phyloP scores from a whole-genome alignment of 2,329 filamentous ascomycete genomes.

The Helminthosporium solani region DNA sequence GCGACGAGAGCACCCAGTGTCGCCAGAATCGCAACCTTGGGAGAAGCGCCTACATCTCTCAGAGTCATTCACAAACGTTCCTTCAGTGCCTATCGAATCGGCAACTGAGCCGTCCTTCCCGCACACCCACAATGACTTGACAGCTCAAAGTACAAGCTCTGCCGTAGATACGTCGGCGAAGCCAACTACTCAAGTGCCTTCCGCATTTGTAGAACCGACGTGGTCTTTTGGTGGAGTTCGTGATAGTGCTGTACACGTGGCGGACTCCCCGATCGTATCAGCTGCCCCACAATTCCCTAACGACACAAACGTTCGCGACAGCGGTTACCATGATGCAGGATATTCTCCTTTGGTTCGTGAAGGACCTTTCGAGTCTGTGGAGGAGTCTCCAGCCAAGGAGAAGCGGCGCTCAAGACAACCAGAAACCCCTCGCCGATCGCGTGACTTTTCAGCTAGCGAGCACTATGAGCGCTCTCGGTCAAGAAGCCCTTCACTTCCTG shows the following conservation, averaged over 20 bases:
- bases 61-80: constrained; percentile 12
- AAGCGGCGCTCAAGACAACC: constrained; percentile 25
- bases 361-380: constrained; percentile 16
- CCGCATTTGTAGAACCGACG: constrained; percentile 25
- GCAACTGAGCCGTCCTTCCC: constrained; percentile 2
- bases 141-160: constrained; percentile 1
- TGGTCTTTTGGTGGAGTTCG: constrained; percentile 45
- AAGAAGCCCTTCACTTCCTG: constrained; percentile 32
- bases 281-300: constrained; percentile 25
- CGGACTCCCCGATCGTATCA: constrained; percentile 45
- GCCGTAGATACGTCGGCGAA: not conserved
- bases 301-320: constrained; percentile 42
- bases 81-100: constrained; percentile 9
- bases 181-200: constrained; percentile 9
- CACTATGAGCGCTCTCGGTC: constrained; percentile 9
- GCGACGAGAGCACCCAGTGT: constrained; percentile 36
- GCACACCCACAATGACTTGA: constrained; percentile 2
- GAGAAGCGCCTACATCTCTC: constrained; percentile 37
- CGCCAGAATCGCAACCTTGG: constrained; percentile 33
- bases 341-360: constrained; percentile 17
- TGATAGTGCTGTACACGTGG: constrained; percentile 49
- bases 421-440: constrained; percentile 15
- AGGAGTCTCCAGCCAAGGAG: constrained; percentile 14
- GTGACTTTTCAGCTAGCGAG: constrained; percentile 6
- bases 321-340: constrained; percentile 42